Evolutionary conservation across 805 yeast species (phyloP).

Genomic region (Kazachstania bromeliacearum): DNA sequence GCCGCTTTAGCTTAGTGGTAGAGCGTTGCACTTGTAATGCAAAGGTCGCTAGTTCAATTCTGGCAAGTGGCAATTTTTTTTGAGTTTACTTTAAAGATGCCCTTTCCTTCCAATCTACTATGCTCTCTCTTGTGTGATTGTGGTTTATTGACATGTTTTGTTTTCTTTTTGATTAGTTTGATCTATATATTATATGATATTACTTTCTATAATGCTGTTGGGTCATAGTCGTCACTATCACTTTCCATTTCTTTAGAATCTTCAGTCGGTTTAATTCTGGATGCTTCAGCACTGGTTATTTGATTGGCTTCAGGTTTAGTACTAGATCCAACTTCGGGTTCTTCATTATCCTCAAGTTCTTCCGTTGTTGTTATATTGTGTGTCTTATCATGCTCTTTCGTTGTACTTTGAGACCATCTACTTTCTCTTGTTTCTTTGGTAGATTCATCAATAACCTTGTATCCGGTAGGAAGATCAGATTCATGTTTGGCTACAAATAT

Average conservation of each 20-base stretch:
- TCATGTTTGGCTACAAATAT: conserved; percentile 35
- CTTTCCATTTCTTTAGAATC: not conserved
- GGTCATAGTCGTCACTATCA: conserved; percentile 8
- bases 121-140: too few species aligned
- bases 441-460: conserved; percentile 19
- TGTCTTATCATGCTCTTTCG: not conserved
- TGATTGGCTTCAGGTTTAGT: not conserved
- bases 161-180: not conserved
- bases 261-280: not conserved
- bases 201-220: conserved; percentile 1
- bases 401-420: not conserved
- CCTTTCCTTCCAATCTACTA: too few species aligned
- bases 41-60: conserved; percentile 93
- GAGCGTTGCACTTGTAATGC: conserved; percentile 99
- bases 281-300: not conserved
- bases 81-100: too few species aligned
- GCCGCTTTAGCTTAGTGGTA: conserved; percentile 99
- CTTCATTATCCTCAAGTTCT: conserved; percentile 1
- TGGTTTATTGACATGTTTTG: not conserved
- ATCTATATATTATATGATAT: not conserved
- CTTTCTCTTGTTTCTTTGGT: not conserved
- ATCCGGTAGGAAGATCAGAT: conserved; percentile 21
- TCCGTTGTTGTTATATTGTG: not conserved
- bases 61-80: conserved; percentile 61
- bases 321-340: conserved; percentile 4